A percentile compares a stretch with the other conserved stretches of the same genome.
Conservation (phyloP, 2,329 filamentous ascomycete species). For the Phyllosticta citrichinensis region DNA sequence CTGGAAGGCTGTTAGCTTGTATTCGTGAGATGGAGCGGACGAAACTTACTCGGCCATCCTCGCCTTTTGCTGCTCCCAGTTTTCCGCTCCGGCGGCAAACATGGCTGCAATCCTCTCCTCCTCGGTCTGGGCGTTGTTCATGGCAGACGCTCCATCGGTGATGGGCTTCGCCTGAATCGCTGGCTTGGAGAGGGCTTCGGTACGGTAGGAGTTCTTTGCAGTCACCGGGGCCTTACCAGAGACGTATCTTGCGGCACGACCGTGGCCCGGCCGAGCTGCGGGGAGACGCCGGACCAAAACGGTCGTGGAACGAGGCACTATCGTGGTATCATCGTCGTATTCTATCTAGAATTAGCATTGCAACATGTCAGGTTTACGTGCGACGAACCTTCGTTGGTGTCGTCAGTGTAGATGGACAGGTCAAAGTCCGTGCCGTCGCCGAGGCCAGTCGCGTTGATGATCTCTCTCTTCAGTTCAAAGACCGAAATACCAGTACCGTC, state of each 20-base stretch:
- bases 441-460: slow-evolving; percentile 86
- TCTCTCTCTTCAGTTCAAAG: slow-evolving; percentile 97
- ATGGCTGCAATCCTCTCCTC: slow-evolving; percentile 90
- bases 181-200: slow-evolving; percentile 50
- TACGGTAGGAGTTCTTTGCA: slow-evolving; percentile 67
- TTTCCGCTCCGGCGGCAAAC: slow-evolving; percentile 78
- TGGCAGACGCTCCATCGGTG: slow-evolving; percentile 49
- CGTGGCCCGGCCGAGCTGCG: slow-evolving; percentile 73
- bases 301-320: slow-evolving; percentile 88
- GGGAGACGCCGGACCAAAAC: slow-evolving; percentile 83
- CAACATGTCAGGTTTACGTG: neutral
- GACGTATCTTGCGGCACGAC: slow-evolving; percentile 87
- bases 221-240: slow-evolving; percentile 89
- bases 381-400: slow-evolving; percentile 73
- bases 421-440: slow-evolving; percentile 96
- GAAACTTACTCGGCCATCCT: slow-evolving; percentile 60
- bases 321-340: slow-evolving; percentile 96
- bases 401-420: slow-evolving; percentile 85
- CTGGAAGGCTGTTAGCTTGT: slow-evolving; percentile 14
- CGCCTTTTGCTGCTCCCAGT: slow-evolving; percentile 89
- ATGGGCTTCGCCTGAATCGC: slow-evolving; percentile 26
- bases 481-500: slow-evolving; percentile 97
- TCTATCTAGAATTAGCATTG: slow-evolving; percentile 38
- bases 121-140: slow-evolving; percentile 76
- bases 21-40: slow-evolving; percentile 17